A percentile compares a stretch with the other conserved stretches of the same genome.
These are phyloP conservation scores for Termitomyces sp. DNA, from an alignment of 768 basidiomycete genomes.

Conservation along the genomic window DNA sequence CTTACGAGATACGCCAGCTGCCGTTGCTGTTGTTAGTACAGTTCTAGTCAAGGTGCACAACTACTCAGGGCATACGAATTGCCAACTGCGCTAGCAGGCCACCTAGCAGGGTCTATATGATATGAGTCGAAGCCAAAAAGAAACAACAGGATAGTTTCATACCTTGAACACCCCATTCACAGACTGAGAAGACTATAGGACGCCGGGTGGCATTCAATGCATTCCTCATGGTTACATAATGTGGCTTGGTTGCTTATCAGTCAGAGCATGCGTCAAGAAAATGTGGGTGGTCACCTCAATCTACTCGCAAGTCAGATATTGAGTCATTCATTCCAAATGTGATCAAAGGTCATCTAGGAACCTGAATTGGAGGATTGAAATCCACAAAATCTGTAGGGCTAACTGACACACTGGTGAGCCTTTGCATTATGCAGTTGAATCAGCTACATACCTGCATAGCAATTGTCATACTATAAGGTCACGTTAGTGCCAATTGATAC, in stretches of 20 bases:
- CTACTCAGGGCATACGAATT: constrained; percentile 30
- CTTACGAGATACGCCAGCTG: constrained; percentile 42
- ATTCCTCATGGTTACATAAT: constrained; percentile 40
- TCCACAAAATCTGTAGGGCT: constrained; percentile 40
- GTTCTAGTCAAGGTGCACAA: neutral
- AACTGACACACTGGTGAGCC: constrained; percentile 14
- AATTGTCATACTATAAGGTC: constrained; percentile 37
- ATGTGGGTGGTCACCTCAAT: constrained; percentile 24
- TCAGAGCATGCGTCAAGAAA: neutral
- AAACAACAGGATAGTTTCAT: neutral
- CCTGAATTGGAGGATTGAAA: constrained; percentile 35
- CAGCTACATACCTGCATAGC: constrained; percentile 30
- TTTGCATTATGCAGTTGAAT: neutral
- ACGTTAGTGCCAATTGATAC: neutral
- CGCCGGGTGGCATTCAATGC: constrained; percentile 37
- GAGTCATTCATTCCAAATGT: neutral
- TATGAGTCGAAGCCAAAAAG: too few species aligned
- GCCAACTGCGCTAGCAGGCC: constrained; percentile 38
- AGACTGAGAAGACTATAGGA: constrained; percentile 46
- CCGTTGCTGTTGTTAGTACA: neutral
- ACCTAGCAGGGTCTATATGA: constrained; percentile 39
- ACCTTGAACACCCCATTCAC: constrained; percentile 43
- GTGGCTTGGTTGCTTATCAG: constrained; percentile 22
- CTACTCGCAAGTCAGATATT: constrained; percentile 12
- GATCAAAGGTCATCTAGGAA: constrained; percentile 12